Evolutionary conservation across 805 yeast species (phyloP), one percentile per base, ranked within the genome.

Genomic region (Ogataea saltuana): DNA sequence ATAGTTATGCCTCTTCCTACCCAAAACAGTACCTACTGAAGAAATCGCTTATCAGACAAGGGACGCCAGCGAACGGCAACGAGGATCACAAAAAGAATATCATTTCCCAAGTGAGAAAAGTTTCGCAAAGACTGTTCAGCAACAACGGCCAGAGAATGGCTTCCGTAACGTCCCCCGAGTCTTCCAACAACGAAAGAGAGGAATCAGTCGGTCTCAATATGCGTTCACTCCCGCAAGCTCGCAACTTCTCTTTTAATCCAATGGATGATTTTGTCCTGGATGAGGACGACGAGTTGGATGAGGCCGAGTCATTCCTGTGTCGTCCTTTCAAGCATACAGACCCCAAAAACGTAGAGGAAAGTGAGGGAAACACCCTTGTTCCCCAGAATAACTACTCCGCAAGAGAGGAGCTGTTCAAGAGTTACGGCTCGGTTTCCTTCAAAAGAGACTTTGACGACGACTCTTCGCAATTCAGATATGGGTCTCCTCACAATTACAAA

Each of bases 401-500:
- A n/a, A 25, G 42, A n/a, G 42, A 44, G 21, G 48, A 42, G 7
- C n/a, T 36, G 1, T 45, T 36, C 34, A 39, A 42, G 11, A 44
- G 39, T 15, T 51, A 49, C 28, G 52, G 53, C 8, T 38, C 55
- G 2, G 34, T 45, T 8, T 22, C 53, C 1, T 38, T 39, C 12
- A 53, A 48, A 35, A 21, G 49, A 26, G 50, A 44, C 16, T 39
- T 33, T 16, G 58, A 48, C 22, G 51, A 48, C 17, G 38, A 39
- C 11, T 28, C 52, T 8, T 48, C 51, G 11, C 53, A 51, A 11
- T 51, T 47, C 25, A 46, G 51, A 26, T 50, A 51, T 33, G 54
- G 52, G 16, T 62, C 68, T 2, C 68, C 69, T 0, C 69, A 64
- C 46, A 59, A 64, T 44, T 62, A 60, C 46, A 59, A 57, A 31